A percentile compares a stretch with the other conserved stretches of the same genome.
Evolutionary conservation across 805 yeast genomes (phyloP).

Genomic region (Saccharomycopsis guyanensis): DNA sequence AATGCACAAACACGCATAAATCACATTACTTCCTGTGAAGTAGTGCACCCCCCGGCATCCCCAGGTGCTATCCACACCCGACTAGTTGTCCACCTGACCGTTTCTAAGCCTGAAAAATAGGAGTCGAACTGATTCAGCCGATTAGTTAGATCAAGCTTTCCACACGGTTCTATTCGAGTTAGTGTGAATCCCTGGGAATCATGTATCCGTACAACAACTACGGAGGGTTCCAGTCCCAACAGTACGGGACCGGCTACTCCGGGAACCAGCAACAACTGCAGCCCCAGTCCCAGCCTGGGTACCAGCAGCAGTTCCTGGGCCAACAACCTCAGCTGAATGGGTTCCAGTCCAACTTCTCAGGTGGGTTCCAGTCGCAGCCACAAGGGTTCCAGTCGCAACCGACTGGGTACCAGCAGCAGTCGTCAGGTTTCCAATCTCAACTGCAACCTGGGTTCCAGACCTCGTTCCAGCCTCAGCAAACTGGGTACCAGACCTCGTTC

Average conservation of each 20-base stretch:
- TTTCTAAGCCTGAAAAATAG: neutral
- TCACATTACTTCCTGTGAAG: too few species aligned
- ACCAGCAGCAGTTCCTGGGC: conserved; percentile 11
- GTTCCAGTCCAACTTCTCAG: conserved; percentile 21
- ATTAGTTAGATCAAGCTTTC: neutral
- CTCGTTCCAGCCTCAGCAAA: conserved; percentile 14
- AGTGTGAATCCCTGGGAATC: neutral
- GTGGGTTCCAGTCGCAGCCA: conserved; percentile 22
- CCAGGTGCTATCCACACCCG: too few species aligned
- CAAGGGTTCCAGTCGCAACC: conserved; percentile 21
- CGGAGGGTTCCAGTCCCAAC: neutral
- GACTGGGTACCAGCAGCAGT: conserved; percentile 21
- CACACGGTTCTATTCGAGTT: neutral
- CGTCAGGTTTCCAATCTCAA: conserved; percentile 6
- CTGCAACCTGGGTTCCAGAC: neutral
- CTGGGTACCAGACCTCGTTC: conserved; percentile 19
- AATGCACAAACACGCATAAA: neutral
- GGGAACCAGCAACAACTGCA: conserved; percentile 15
- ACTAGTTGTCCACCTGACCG: too few species aligned
- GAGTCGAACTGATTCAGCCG: neutral
- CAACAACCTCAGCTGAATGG: conserved; percentile 26
- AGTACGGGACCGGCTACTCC: neutral
- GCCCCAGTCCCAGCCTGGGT: conserved; percentile 22
- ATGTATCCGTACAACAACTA: neutral
- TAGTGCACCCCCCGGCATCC: too few species aligned